phyloP scores from a whole-genome alignment of 2,329 filamentous ascomycete species.

The Aspergillus sojae region DNA sequence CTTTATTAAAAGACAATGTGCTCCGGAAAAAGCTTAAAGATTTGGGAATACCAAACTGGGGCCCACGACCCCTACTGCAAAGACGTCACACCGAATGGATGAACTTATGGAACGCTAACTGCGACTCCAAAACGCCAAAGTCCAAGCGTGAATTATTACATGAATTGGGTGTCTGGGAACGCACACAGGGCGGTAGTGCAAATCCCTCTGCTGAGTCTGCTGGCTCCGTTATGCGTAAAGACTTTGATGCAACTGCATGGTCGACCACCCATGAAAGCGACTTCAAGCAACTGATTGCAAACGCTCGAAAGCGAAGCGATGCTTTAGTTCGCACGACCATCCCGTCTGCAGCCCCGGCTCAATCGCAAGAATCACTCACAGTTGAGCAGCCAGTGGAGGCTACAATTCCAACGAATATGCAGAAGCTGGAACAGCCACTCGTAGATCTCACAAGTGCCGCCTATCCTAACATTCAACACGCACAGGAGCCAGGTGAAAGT shows the following conservation, averaged over 20 bases:
- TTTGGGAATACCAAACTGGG: slow-evolving; percentile 73
- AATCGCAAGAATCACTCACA: slow-evolving; percentile 5
- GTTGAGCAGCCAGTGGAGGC: slow-evolving; percentile 6
- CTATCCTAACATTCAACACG: neutral
- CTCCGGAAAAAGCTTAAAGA: slow-evolving; percentile 81
- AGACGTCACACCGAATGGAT: slow-evolving; percentile 89
- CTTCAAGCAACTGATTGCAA: slow-evolving; percentile 78
- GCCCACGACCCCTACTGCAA: slow-evolving; percentile 70
- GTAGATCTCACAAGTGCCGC: slow-evolving; percentile 7
- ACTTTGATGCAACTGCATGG: slow-evolving; percentile 82
- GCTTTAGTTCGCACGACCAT: slow-evolving; percentile 30
- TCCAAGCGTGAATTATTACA: slow-evolving; percentile 70
- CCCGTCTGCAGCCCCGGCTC: slow-evolving; percentile 16
- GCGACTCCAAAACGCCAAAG: slow-evolving; percentile 76
- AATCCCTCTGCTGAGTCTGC: slow-evolving; percentile 23
- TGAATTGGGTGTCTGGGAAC: slow-evolving; percentile 85
- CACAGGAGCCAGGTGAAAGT: slow-evolving; percentile 12
- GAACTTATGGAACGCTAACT: slow-evolving; percentile 96
- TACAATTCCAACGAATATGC: slow-evolving; percentile 4
- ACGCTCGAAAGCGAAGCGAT: slow-evolving; percentile 62
- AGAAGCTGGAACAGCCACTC: neutral
- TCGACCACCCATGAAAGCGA: slow-evolving; percentile 70
- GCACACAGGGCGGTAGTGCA: slow-evolving; percentile 70
- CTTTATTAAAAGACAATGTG: slow-evolving; percentile 75
- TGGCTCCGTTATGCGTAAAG: slow-evolving; percentile 73